Base-by-base conservation (phyloP, 2,329 filamentous ascomycete genomes). In the Penicillium sp. region DNA sequence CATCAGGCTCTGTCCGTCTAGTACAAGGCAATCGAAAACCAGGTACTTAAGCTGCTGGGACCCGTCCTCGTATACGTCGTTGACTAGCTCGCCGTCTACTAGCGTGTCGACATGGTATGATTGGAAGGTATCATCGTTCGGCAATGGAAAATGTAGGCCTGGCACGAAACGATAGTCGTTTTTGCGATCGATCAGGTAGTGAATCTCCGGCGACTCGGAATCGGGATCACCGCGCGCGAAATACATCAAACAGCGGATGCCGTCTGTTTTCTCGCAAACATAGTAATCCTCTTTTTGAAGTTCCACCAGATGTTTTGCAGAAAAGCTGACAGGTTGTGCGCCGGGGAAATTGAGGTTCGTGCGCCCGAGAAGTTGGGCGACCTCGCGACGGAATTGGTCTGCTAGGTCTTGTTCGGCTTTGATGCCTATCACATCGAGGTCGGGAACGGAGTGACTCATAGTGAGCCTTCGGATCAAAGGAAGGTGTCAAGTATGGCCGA, bases 231-330 rank as follows among this genome's bases (percentile, higher is more conserved):
- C 74, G 53, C 71, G 70, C 49, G 90, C 91, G 62, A 94, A 86
- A 79, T 95, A 97, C 61, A 99, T 84, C n/a, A 99, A 84, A 73
- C 95, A 97, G 60, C 94, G 87, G 60, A 97, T 90, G 52, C 94
- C 94, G 71, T 99, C 94, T 1, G 93, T 96, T 79, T 99, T 99
- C 76, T 99, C 94, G 80, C 93, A 97, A 61, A 99, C 89, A 72
- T 92, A 99, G 79, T 97, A 99, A 75, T 97, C 94, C 69, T 89
- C 82, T 55, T 82, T 81, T 58, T 88, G 85, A 33, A 99, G 82
- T 76, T 95, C 92, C n/a, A 86, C 78, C 9, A 97, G 76, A 73
- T 99, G 94, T 65, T 85, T 82, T 55, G 88, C 82, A 52, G 89
- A 82, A 72, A 99, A 99, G 69, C 90, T 96, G 61, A 99, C 92